Evolutionary conservation across 2,329 filamentous ascomycete species (phyloP).

Genomic region (Arthrinium puccinioides): DNA sequence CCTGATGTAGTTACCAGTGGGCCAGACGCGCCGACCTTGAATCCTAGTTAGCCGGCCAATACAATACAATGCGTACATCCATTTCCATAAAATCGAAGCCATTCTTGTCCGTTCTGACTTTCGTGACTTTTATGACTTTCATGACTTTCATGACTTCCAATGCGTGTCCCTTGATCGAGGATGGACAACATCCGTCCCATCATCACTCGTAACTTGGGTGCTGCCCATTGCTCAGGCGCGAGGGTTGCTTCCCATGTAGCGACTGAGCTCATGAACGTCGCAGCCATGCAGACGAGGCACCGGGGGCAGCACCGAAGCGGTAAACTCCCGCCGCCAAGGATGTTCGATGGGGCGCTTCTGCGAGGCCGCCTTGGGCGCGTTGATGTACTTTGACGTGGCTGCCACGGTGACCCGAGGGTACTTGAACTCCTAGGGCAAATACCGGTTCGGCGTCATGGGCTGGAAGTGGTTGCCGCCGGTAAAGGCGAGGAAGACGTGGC

Average conservation of each 20-base stretch:
- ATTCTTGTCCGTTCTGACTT: too few relatives aligned
- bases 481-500: slow-evolving; percentile 24
- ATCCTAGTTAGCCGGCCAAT: too few relatives aligned
- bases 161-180: too few relatives aligned
- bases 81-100: too few relatives aligned
- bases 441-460: slow-evolving; percentile 25
- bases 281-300: slow-evolving; percentile 13
- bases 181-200: too few relatives aligned
- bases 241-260: slow-evolving; percentile 4
- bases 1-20: too few relatives aligned
- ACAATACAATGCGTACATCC: too few relatives aligned
- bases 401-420: slow-evolving; percentile 21
- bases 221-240: background rate
- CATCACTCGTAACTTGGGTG: too few relatives aligned
- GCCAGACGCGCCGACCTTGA: too few relatives aligned
- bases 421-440: slow-evolving; percentile 22
- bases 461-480: slow-evolving; percentile 18
- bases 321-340: slow-evolving; percentile 18
- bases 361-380: slow-evolving; percentile 11
- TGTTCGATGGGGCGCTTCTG: slow-evolving; percentile 9
- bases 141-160: too few relatives aligned
- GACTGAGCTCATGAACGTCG: slow-evolving; percentile 5
- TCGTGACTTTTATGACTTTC: too few relatives aligned
- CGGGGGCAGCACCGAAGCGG: slow-evolving; percentile 12
- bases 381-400: slow-evolving; percentile 11